Base-by-base conservation (phyloP, 228 moss, liverwort and hornwort genomes). In the Sphagnum fallax region DNA sequence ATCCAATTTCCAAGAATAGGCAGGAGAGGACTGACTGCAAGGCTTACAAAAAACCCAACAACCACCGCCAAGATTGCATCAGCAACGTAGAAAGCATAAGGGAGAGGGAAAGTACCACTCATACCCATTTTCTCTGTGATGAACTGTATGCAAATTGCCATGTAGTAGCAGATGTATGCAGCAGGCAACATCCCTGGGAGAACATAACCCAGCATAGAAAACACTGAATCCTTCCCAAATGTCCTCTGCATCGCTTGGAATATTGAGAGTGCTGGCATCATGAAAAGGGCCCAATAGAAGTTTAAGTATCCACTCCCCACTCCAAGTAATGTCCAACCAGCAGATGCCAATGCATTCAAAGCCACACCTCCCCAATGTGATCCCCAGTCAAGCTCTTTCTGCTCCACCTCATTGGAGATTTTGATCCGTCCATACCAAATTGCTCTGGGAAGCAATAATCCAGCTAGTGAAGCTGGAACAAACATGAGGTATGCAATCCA, bases 81-180 rank as follows among this genome's bases (percentile, higher is more conserved):
- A 10, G 90, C 68, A 14, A 98, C 70, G 50, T 90, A 98, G 59
- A 93, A 93, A 59, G 92, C 84, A 67, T 89, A 77, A 8, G 87
- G 76, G 50, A 87, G 83, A 63, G 97, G 91, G 77, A 79, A 81
- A 9, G 91, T 91, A 65, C 97, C 97, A 52, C 87, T 93, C 93
- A 98, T 98, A 51, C 97, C 97, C 77, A 91, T 87, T 70, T 98
- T 98, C 78, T 98, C 97, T n/a, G 81, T 87, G 47, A 93, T 63
- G 48, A 98, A 82, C 73, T 90, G 90, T 63, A 98, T 52, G 5
- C 90, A 84, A 58, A 98, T 84, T 65, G 91, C 97, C 72, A 89
- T 83, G 65, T 91, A 92, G 68, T 98, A 91, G 60, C 90, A 82
- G 81, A 90, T 80, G 66, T 90, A 93, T 11, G 83, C 90, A n/a